Base-by-base conservation (phyloP, 2,329 filamentous ascomycete species). In the Alternaria sp. region DNA sequence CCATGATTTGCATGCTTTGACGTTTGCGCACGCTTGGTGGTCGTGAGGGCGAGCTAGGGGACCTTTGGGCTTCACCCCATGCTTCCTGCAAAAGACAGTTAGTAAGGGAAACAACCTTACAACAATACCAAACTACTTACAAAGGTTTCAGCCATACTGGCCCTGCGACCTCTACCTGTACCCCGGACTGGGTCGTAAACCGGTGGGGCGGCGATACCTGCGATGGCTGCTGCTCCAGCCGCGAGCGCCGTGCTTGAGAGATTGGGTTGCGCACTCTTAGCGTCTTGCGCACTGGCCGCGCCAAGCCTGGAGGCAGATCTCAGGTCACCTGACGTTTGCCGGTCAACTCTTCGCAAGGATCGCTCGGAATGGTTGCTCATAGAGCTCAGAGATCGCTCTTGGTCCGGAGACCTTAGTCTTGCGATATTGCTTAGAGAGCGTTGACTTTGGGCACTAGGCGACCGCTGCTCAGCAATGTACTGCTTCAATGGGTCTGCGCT, bases 21-120 rank as follows among this genome's bases (percentile, higher is more conserved):
- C 94, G 91, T 76, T 94, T 93, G 71, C 94, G 93, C 86, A 99
- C 91, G 83, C 93, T 97, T 74, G 93, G 92, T 71, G 95, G 93
- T 79, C 94, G 89, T 69, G 92, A 96, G 54, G 95, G 95, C 72
- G 95, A 98, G 72, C 90, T 88, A 73, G 94, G 93, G 76, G 93
- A 96, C 76, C 89, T 89, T 75, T 90, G 91, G 79, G 91, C 92
- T 81, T 96, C 92, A 80, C 94, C 94, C 83, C 88, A 93, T 81
- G 92, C 94, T 86, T 97, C 93, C 93, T 97, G 82, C 54, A 71
- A 52, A 70, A 67, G 17, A 62, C 53, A 58, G 67, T 74, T 58
- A 75, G 74, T 65, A 55, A 62, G 33, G 14, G 40, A 54, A 57
- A 61, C 51, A 56, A 51, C 31, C 51, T 53, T 51, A 44, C 45